phyloP scores from a whole-genome alignment of 139 green algal species.

The Chlorella sp. region DNA sequence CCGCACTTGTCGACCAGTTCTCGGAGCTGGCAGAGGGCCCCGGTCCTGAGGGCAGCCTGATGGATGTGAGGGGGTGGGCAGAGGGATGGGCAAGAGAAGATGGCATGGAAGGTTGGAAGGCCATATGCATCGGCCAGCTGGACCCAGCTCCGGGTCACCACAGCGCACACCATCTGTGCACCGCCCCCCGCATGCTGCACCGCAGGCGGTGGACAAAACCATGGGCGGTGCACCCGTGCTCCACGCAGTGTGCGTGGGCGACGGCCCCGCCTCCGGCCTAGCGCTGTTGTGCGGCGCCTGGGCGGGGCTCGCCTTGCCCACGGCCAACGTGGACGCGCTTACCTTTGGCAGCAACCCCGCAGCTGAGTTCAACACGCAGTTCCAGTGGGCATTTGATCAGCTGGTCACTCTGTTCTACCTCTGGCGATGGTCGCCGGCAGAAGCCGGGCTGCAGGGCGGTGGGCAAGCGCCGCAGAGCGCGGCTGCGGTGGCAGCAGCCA shows the following conservation, averaged over 20 bases:
- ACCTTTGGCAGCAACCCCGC: constrained; percentile 12
- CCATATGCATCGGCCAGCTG: background rate
- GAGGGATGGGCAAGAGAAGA: background rate
- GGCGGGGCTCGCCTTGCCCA: constrained; percentile 10
- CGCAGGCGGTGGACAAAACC: constrained; percentile 9
- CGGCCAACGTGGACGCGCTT: constrained; percentile 18
- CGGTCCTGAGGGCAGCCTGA: background rate
- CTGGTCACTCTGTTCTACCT: constrained; percentile 23
- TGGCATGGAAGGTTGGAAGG: background rate
- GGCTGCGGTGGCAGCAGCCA: background rate
- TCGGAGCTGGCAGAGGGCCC: background rate
- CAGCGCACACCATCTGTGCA: background rate
- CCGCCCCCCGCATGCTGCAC: background rate
- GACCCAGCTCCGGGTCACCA: background rate
- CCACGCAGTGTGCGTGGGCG: constrained; percentile 8
- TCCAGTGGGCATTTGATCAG: constrained; percentile 23
- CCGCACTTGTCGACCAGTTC: constrained; percentile 4
- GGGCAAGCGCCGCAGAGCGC: background rate
- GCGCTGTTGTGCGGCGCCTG: constrained; percentile 16
- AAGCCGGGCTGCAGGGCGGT: background rate
- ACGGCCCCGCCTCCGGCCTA: constrained; percentile 12
- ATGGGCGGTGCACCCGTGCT: background rate
- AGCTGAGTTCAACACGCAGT: constrained; percentile 21
- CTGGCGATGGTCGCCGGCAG: constrained; percentile 8
- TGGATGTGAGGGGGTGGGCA: background rate